Evolutionary conservation across 1,284 basidiomycete genomes (phyloP).

Genomic region (Neolentinus lepideus): DNA sequence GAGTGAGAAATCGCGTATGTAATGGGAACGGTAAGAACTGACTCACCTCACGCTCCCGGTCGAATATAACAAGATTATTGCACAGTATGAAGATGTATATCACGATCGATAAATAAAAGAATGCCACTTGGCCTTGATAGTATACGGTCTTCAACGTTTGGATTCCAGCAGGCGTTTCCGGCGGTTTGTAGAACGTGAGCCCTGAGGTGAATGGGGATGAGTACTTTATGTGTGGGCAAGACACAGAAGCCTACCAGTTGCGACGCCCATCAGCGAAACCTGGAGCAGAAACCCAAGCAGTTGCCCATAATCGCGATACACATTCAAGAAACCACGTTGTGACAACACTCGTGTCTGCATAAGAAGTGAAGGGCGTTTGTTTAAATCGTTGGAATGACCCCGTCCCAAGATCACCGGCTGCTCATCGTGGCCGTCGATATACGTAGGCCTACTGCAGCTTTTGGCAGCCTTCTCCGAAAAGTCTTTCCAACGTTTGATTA

Average conservation of each 20-base stretch:
- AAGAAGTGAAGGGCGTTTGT: background rate
- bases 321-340: conserved; percentile 1
- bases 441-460: background rate
- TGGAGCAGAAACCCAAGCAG: conserved; percentile 1
- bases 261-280: conserved; percentile 1
- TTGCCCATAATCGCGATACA: conserved; percentile 1
- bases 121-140: background rate
- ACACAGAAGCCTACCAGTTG: background rate
- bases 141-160: conserved; percentile 4
- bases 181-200: conserved; percentile 3
- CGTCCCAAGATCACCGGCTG: background rate
- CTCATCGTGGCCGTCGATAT: background rate
- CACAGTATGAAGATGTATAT: conserved; percentile 1
- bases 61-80: conserved; percentile 2
- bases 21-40: background rate
- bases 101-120: conserved; percentile 1
- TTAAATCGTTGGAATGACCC: background rate
- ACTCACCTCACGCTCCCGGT: conserved; percentile 3
- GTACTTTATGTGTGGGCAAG: background rate
- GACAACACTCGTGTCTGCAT: conserved; percentile 1
- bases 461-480: conserved; percentile 10
- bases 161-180: conserved; percentile 1
- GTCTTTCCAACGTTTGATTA: conserved; percentile 24
- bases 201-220: background rate
- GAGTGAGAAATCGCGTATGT: too few relatives aligned